phyloP scores from a whole-genome alignment of 257 asterid species.

The Solanum okadae region DNA sequence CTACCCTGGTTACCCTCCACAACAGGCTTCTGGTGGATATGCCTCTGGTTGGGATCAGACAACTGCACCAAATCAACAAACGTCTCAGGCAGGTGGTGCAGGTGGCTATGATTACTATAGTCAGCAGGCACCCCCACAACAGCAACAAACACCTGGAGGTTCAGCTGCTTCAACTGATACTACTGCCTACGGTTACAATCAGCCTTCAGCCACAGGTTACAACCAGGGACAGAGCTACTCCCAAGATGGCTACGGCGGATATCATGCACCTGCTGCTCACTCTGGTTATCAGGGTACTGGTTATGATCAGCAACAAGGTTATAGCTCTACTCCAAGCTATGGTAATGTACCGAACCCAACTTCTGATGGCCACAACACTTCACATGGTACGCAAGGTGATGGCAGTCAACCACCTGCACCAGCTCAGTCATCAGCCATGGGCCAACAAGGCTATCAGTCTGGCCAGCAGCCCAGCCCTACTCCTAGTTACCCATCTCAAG shows the following conservation, averaged over 20 bases:
- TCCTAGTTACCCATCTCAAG: slow-evolving; percentile 47
- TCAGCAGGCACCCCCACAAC: slow-evolving; percentile 67
- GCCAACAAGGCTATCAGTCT: slow-evolving; percentile 34
- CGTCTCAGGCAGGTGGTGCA: slow-evolving; percentile 37
- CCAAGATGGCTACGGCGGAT: slow-evolving; percentile 68
- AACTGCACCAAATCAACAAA: slow-evolving; percentile 39
- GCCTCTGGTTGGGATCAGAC: slow-evolving; percentile 74
- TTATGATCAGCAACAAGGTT: slow-evolving; percentile 75
- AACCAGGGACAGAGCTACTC: slow-evolving; percentile 70
- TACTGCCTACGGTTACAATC: slow-evolving; percentile 28
- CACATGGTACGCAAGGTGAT: slow-evolving; percentile 61
- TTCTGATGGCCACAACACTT: slow-evolving; percentile 39
- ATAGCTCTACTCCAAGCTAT: slow-evolving; percentile 48
- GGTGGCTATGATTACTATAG: slow-evolving; percentile 55
- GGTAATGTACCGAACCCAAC: slow-evolving; percentile 29
- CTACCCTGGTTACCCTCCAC: slow-evolving; percentile 61
- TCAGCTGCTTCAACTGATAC: slow-evolving; percentile 38
- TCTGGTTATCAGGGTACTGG: slow-evolving; percentile 49
- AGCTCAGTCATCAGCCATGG: slow-evolving; percentile 25
- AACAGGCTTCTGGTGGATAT: slow-evolving; percentile 56
- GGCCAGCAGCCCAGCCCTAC: slow-evolving; percentile 43
- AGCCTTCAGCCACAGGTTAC: slow-evolving; percentile 41
- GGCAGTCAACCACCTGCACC: slow-evolving; percentile 50
- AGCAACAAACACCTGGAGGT: slow-evolving; percentile 39
- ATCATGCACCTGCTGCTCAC: slow-evolving; percentile 42